A percentile compares a stretch with the other conserved stretches of the same genome.
phyloP scores from a whole-genome alignment of 2,329 filamentous ascomycete genomes.

The Davidsoniella eucalypti region DNA sequence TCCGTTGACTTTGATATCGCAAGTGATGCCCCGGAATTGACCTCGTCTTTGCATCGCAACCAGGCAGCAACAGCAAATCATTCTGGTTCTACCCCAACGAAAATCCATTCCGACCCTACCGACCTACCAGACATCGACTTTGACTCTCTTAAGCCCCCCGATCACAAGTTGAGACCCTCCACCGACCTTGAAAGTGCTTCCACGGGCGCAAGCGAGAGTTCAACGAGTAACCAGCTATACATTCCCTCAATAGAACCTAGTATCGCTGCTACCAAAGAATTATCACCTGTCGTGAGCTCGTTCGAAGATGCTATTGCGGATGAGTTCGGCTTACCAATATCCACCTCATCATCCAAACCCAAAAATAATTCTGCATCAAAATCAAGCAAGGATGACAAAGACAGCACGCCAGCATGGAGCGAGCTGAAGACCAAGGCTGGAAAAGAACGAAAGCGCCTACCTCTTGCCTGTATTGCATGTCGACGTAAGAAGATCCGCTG shows the following conservation, averaged over 20 bases:
- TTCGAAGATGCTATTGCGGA: slow-evolving; percentile 39
- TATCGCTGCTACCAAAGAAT: slow-evolving; percentile 12
- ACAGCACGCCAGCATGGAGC: slow-evolving; percentile 52
- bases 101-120: neutral
- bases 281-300: slow-evolving; percentile 27
- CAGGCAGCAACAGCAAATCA: too few species aligned
- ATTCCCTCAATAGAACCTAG: neutral
- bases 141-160: neutral
- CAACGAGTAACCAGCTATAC: too few species aligned
- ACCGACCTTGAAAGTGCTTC: neutral
- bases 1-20: too few species aligned
- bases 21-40: too few species aligned
- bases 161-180: neutral
- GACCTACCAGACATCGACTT: slow-evolving; percentile 5
- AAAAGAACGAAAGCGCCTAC: slow-evolving; percentile 85
- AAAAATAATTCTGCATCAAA: slow-evolving; percentile 34
- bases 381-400: slow-evolving; percentile 36
- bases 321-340: slow-evolving; percentile 31
- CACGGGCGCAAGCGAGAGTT: neutral
- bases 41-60: too few species aligned
- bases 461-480: slow-evolving; percentile 88
- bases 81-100: too few species aligned
- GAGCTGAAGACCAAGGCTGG: slow-evolving; percentile 83
- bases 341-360: slow-evolving; percentile 20
- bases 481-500: slow-evolving; percentile 95